phyloP scores from a whole-genome alignment of 2,329 filamentous ascomycete genomes.

The Colletotrichum tofieldiae region DNA sequence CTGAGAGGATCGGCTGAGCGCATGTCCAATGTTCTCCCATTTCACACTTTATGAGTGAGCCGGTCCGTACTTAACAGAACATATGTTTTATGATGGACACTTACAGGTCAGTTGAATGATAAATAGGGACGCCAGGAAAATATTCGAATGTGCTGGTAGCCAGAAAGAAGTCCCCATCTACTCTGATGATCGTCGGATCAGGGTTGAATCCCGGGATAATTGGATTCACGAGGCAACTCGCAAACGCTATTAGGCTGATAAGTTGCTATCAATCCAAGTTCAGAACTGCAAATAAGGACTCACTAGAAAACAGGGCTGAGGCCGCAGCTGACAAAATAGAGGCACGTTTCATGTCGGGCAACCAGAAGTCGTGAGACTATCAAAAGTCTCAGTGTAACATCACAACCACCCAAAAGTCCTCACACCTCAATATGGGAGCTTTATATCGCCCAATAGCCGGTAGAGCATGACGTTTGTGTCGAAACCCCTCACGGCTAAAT shows the following conservation, averaged over 20 bases:
- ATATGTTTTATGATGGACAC: not conserved
- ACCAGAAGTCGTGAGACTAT: not conserved
- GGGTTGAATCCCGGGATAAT: conserved; percentile 44
- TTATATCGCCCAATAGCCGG: conserved; percentile 10
- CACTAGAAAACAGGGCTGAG: not conserved
- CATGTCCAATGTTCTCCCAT: conserved; percentile 43
- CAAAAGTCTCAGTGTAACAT: not conserved
- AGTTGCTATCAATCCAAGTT: not conserved
- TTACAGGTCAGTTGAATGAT: conserved; percentile 42
- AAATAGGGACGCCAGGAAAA: conserved; percentile 42
- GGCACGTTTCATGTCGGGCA: not conserved
- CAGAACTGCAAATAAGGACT: not conserved
- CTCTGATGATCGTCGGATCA: conserved; percentile 40
- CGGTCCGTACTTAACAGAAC: not conserved
- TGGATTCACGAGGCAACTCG: conserved; percentile 32
- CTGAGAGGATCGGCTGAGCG: conserved; percentile 37
- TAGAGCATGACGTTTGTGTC: conserved; percentile 17
- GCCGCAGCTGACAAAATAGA: not conserved
- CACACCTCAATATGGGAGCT: not conserved
- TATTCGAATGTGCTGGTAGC: conserved; percentile 42
- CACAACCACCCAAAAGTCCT: not conserved
- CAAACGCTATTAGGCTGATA: conserved; percentile 2
- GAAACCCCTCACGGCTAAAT: conserved; percentile 42
- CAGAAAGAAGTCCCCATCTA: conserved; percentile 39
- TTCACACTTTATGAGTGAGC: conserved; percentile 22